Evolutionary conservation across 2,329 filamentous ascomycete species (phyloP).

Genomic region (Apiospora rasikravindrae): DNA sequence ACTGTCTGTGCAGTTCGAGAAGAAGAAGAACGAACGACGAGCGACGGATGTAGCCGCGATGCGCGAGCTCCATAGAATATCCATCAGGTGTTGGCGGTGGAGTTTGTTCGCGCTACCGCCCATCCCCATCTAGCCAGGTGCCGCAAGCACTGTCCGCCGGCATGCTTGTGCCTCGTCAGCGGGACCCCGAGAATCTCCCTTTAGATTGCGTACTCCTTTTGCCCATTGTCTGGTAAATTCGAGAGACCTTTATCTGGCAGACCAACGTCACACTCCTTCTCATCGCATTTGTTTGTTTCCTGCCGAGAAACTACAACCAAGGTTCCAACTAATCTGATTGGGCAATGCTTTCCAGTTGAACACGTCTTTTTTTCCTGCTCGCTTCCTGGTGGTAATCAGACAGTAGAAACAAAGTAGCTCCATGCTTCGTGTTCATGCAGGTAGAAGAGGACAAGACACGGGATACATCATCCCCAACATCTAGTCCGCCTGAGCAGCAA

Average conservation of each 20-base stretch:
- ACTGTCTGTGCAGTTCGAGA: not conserved
- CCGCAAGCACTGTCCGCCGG: constrained; percentile 1
- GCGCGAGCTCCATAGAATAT: not conserved
- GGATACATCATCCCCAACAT: not conserved
- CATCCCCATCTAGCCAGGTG: too few relatives aligned
- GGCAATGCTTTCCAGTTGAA: not conserved
- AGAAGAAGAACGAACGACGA: too few relatives aligned
- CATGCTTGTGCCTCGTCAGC: not conserved
- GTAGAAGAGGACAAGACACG: not conserved
- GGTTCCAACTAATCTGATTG: not conserved
- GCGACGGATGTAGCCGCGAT: not conserved
- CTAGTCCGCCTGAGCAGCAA: not conserved
- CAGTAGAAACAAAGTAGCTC: not conserved
- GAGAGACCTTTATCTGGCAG: not conserved
- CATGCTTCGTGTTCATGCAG: not conserved
- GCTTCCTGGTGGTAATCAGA: too few relatives aligned
- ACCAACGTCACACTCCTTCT: not conserved
- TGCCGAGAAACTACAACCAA: not conserved
- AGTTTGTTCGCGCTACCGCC: not conserved
- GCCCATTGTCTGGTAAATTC: not conserved
- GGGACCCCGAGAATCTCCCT: not conserved
- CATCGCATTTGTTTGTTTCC: not conserved
- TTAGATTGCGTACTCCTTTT: constrained; percentile 8
- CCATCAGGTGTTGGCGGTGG: not conserved
- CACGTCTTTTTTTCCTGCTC: not conserved